These are phyloP conservation scores for Aquilaria sinensis DNA, from an alignment of 345 rosid species.

Conservation along the genomic window DNA sequence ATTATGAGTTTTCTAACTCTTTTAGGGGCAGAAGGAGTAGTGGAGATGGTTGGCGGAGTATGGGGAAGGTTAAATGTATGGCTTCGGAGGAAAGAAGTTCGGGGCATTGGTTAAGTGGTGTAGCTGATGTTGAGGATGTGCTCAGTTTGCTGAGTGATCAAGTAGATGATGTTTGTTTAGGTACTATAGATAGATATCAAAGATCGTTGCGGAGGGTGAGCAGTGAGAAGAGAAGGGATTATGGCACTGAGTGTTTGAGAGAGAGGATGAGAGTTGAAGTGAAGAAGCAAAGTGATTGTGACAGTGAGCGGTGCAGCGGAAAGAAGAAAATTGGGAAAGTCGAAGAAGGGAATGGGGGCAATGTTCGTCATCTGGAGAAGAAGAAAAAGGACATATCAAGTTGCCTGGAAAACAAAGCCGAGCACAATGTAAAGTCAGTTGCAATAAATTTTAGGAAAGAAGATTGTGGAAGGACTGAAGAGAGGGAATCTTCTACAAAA, in stretches of 20 bases:
- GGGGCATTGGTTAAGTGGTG: conserved; percentile 30
- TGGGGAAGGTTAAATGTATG: conserved; percentile 28
- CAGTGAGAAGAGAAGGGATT: conserved; percentile 30
- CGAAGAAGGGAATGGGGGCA: conserved; percentile 22
- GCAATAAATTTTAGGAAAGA: conserved; percentile 21
- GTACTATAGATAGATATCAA: conserved; percentile 23
- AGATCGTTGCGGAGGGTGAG: conserved; percentile 32
- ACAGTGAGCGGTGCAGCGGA: conserved; percentile 22
- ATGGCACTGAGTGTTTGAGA: conserved; percentile 22
- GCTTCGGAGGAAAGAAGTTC: conserved; percentile 24
- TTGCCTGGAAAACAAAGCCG: conserved; percentile 27
- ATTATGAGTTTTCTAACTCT: conserved; percentile 40
- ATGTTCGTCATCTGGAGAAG: conserved; percentile 18
- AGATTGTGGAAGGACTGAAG: conserved; percentile 23
- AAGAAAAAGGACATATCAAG: conserved; percentile 24
- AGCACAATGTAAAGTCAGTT: conserved; percentile 19
- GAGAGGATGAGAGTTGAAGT: conserved; percentile 29
- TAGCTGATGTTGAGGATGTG: conserved; percentile 58
- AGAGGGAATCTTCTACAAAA: conserved; percentile 23
- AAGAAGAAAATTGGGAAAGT: conserved; percentile 28
- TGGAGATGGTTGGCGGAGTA: conserved; percentile 31
- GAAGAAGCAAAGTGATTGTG: conserved; percentile 18
- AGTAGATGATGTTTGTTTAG: conserved; percentile 31
- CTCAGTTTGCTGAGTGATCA: conserved; percentile 79
- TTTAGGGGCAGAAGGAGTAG: conserved; percentile 17